Percentiles rank a stretch among this genome's conserved stretches.
phyloP scores from a whole-genome alignment of 2,329 filamentous ascomycete genomes.

The Penicillium sp. region DNA sequence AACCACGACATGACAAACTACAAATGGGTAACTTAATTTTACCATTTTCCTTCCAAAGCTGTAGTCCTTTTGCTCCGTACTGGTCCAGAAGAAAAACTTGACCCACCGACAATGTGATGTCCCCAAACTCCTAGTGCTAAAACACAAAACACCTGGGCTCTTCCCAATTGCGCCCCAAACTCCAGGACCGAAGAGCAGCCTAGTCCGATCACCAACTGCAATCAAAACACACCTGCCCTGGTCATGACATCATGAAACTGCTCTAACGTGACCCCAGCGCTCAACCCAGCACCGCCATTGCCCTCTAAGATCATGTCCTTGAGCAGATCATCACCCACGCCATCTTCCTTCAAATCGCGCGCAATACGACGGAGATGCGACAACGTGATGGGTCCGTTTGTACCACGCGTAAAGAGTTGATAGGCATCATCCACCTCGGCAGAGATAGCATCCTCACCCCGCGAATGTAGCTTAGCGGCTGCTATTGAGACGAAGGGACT shows the following conservation, averaged over 20 bases:
- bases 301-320: slow-evolving; percentile 95
- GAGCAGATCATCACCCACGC: slow-evolving; percentile 75
- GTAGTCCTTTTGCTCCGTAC: too few species aligned
- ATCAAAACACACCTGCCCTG: slow-evolving; percentile 74
- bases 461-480: slow-evolving; percentile 75
- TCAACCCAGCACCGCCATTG: slow-evolving; percentile 74
- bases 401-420: slow-evolving; percentile 67
- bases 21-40: slow-evolving; percentile 5
- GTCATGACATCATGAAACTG: slow-evolving; percentile 88
- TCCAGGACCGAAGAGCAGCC: not conserved
- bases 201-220: not conserved
- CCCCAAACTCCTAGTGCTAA: too few species aligned
- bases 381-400: slow-evolving; percentile 69
- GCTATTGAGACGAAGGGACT: slow-evolving; percentile 83
- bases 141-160: not conserved
- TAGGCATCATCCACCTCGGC: slow-evolving; percentile 82
- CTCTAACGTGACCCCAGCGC: slow-evolving; percentile 69
- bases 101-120: too few species aligned
- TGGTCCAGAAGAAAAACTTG: too few species aligned
- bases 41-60: not conserved
- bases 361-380: slow-evolving; percentile 77
- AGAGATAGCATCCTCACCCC: slow-evolving; percentile 55
- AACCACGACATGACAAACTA: slow-evolving; percentile 12
- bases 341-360: slow-evolving; percentile 75
- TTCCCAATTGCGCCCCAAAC: not conserved